Percentiles rank a stretch among this genome's conserved stretches.
Conservation (phyloP, 768 basidiomycete species). For the Lepiota brunneoincarnata region DNA sequence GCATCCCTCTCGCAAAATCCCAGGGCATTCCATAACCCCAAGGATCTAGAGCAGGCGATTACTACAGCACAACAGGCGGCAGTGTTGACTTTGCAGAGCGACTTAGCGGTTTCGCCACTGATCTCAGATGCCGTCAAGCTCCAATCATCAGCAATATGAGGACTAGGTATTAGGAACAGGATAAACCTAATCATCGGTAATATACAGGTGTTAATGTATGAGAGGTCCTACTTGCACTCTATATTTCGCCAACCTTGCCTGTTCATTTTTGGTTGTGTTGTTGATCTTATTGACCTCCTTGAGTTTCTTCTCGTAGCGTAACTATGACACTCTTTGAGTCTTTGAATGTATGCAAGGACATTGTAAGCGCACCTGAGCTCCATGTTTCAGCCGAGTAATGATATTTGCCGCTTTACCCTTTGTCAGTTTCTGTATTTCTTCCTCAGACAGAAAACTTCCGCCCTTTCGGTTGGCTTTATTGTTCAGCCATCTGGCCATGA, state of each 20-base stretch:
- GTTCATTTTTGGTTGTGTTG: constrained; percentile 44
- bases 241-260: constrained; percentile 46
- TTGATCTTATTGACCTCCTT: constrained; percentile 34
- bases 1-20: constrained; percentile 54
- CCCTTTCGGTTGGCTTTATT: constrained; percentile 16
- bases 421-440: constrained; percentile 46
- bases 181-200: background rate
- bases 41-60: constrained; percentile 42
- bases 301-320: constrained; percentile 52
- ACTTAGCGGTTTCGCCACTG: constrained; percentile 62
- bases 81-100: constrained; percentile 52
- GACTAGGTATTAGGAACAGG: background rate
- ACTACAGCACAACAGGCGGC: constrained; percentile 65
- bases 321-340: constrained; percentile 29
- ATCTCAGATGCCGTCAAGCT: constrained; percentile 36
- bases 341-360: background rate
- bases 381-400: constrained; percentile 74
- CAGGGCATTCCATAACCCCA: constrained; percentile 43
- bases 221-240: constrained; percentile 63
- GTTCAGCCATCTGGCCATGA: constrained; percentile 50
- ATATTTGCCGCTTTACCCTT: constrained; percentile 82
- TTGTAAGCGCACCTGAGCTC: constrained; percentile 52
- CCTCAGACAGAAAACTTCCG: constrained; percentile 19
- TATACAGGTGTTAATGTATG: background rate
- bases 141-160: constrained; percentile 6